Base-by-base conservation (phyloP, 257 asterid genomes). In the Catharanthus roseus region DNA sequence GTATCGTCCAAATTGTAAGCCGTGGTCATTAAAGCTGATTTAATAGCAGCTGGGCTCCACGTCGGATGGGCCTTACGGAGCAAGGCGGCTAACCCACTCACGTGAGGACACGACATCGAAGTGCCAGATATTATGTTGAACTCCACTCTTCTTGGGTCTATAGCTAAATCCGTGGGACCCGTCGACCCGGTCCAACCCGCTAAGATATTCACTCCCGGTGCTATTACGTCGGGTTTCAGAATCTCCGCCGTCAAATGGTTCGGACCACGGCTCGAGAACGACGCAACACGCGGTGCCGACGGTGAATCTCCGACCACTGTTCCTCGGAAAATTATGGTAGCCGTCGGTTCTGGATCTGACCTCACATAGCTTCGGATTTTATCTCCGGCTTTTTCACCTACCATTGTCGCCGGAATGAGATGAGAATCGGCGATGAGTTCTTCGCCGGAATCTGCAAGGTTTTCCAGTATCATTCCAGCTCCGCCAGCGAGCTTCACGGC, bases 261-360 rank as follows among this genome's bases (percentile, higher is more conserved):
- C 13, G 99, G 99, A 11, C 99, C 99, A 0, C 99, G 96, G 85
- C 99, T 89, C 0, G 99, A 93, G 72, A 93, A 93, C 1, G 97
- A 72, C 2, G 97, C 99, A 6, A 93, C 88, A 0, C 93, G 95
- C 1, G 99, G 99, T 0, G 97, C 93, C 0, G 97, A 73, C 0
- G 99, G 96, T 0, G 85, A 69, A 8, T 66, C 60, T 61, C 97
- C 77, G 51, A 93, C 83, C 51, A 91, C 93, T 0, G 99, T 93
- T 28, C 99, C 99, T 19, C 72, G 77, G 71, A 88, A 93, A 12
- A 28, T 8, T 4, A 93, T 91, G 0, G 85, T 85, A 36, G 99
- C 99, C 2, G 88, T 93, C 4, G 99, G 96, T 4, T 85, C 84
- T 6, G 90, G 81, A 83, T 79, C 88, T 0, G 96, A 82, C 51